Percentiles rank a stretch among this genome's conserved stretches.
Evolutionary conservation across 2,329 filamentous ascomycete species (phyloP).

Genomic region (Ceratocystis papillata): DNA sequence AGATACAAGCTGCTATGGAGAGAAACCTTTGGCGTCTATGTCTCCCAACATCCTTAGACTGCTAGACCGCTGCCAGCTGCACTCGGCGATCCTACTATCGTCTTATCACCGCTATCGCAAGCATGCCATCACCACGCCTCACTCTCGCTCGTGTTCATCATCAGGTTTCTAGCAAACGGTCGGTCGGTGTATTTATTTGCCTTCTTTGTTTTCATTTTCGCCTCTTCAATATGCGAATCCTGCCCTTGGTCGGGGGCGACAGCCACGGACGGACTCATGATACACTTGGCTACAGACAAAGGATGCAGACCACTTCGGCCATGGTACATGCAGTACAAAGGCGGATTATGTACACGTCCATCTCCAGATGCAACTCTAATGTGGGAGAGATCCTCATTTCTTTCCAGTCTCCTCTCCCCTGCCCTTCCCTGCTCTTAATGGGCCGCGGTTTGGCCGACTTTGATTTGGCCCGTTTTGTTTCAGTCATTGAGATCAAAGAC

Average conservation of each 20-base stretch:
- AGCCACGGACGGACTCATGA: background rate
- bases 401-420: background rate
- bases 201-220: background rate
- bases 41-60: background rate
- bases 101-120: background rate
- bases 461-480: constrained; percentile 10
- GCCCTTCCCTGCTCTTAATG: background rate
- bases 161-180: background rate
- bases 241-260: background rate
- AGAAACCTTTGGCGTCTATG: background rate
- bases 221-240: background rate
- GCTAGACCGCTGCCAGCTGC: too few relatives aligned
- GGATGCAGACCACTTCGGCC: background rate
- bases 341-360: background rate
- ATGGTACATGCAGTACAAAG: background rate
- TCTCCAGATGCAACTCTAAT: background rate
- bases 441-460: constrained; percentile 10
- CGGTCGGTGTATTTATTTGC: background rate
- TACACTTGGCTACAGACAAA: background rate
- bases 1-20: background rate
- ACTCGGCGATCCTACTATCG: too few relatives aligned
- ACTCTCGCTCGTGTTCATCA: background rate
- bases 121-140: background rate
- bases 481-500: constrained; percentile 5
- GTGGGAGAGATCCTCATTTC: background rate